Conservation (phyloP, 2,329 filamentous ascomycete genomes). For the Aspergillus ochraceus region DNA sequence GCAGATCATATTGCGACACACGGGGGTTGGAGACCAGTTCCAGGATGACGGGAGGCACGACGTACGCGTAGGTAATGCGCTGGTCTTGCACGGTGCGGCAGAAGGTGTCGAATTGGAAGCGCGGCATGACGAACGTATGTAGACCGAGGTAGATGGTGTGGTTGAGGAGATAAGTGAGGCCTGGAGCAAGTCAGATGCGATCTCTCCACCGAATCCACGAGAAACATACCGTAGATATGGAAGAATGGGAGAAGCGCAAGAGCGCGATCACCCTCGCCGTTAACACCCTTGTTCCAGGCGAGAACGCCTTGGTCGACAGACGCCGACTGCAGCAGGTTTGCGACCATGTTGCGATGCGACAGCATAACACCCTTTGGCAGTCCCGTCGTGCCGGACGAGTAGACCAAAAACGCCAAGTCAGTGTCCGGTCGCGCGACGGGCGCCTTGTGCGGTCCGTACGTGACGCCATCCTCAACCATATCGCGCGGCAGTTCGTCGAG, state of each 20-base stretch:
- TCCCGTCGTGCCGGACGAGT: constrained; percentile 30
- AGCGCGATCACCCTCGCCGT: constrained; percentile 9
- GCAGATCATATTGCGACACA: constrained; percentile 10
- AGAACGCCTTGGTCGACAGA: constrained; percentile 9
- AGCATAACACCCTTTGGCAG: constrained; percentile 26
- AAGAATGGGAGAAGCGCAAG: constrained; percentile 18
- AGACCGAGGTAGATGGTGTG: constrained; percentile 13
- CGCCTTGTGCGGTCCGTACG: background rate
- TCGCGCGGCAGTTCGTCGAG: constrained; percentile 10
- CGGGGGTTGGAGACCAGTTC: constrained; percentile 11
- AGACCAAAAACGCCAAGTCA: constrained; percentile 24
- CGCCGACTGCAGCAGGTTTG: constrained; percentile 11
- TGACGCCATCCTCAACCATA: background rate
- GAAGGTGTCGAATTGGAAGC: constrained; percentile 13
- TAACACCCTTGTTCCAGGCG: constrained; percentile 1
- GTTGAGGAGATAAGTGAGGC: constrained; percentile 16
- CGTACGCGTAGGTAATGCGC: constrained; percentile 15
- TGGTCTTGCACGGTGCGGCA: constrained; percentile 13
- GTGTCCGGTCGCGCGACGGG: constrained; percentile 5
- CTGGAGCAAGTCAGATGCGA: background rate
- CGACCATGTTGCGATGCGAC: constrained; percentile 18
- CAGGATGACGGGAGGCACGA: constrained; percentile 15
- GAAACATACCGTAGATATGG: constrained; percentile 17
- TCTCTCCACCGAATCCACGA: too few relatives aligned
- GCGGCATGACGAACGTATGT: constrained; percentile 10